phyloP scores from a whole-genome alignment of 371 early-diverging fungal species.

The Rhizoclosmatium hyalinum region DNA sequence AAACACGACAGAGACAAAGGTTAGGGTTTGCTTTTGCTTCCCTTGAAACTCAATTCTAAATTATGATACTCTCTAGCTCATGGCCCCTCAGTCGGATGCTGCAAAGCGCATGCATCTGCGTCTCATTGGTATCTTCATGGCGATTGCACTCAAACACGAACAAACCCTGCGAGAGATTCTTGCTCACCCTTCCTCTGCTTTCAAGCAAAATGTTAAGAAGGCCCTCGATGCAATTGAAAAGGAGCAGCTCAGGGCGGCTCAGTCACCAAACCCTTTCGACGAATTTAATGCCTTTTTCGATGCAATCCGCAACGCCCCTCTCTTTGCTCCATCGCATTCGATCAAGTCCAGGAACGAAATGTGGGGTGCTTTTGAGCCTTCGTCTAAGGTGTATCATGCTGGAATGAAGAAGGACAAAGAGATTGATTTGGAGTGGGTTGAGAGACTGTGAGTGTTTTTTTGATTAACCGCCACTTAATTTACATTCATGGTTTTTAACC shows the following conservation, averaged over 20 bases:
- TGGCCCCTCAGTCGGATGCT: constrained; percentile 22
- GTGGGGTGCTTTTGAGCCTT: background rate
- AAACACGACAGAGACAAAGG: background rate
- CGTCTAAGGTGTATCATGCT: no score
- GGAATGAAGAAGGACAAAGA: no score
- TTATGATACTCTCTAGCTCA: constrained; percentile 2
- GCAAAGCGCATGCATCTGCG: constrained; percentile 13
- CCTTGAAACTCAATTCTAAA: background rate
- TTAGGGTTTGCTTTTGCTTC: background rate
- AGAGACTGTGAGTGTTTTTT: background rate
- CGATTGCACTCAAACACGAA: constrained; percentile 12
- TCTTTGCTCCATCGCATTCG: background rate
- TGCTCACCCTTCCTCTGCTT: constrained; percentile 20
- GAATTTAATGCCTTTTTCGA: background rate
- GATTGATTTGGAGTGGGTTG: background rate
- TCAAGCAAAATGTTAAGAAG: constrained; percentile 12
- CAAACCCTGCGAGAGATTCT: constrained; percentile 16
- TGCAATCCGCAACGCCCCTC: background rate
- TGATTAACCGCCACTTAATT: background rate
- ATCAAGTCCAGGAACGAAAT: background rate
- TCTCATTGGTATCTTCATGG: constrained; percentile 22
- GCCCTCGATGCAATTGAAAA: constrained; percentile 2
- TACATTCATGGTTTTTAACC: no score
- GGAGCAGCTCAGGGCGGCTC: background rate
- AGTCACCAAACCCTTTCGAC: background rate